Base-by-base conservation (phyloP, 345 rosid genomes). In the Garcia nutans region DNA sequence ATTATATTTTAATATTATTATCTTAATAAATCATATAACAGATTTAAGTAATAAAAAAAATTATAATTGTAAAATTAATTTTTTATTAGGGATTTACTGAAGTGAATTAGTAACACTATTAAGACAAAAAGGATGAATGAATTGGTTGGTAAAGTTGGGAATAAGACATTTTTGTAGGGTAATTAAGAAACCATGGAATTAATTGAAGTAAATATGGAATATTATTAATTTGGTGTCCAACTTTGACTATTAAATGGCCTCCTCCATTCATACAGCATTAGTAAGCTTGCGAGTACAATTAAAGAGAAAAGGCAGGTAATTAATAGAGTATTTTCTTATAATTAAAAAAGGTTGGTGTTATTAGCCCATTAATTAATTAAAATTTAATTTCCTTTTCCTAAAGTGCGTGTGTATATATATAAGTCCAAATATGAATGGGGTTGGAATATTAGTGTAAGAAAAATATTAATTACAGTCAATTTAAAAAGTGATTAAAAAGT, bases 371-470 rank as follows among this genome's bases (percentile, higher is more conserved):
- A 7, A 49, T 31, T 19, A 20, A 28, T 24, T 62, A 19, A 9
- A 2, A 56, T 16, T 1, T 42, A 57, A 31, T 72, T 60, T 61
- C 3, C 1, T 58, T 58, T 42, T 15, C 37, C 74, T 54, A 54
- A 24, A 69, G 2, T 47, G 24, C 50, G 6, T 5, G 3, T 2
- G 6, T 33, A 33, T 33, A 3, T 2, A 33, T 28, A 17, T 57
- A 77, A 64, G 73, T 72, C 65, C 65, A 74, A 81, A 52, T 44
- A 61, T 58, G 74, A 82, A 78, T 82, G 84, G 84, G 72, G 44
- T 82, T 80, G 85, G 85, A n/a, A n/a, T n/a, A n/a, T n/a, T n/a
- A n/a, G n/a, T n/a, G n/a, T n/a, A n/a, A n/a, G n/a, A n/a, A n/a
- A n/a, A n/a, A n/a, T n/a, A n/a, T n/a, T n/a, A n/a, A n/a, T n/a